Percentiles rank a stretch among this genome's conserved stretches.
These are phyloP conservation scores for Lenwebbia sp. DNA, from an alignment of 345 rosid species.

Conservation along the genomic window DNA sequence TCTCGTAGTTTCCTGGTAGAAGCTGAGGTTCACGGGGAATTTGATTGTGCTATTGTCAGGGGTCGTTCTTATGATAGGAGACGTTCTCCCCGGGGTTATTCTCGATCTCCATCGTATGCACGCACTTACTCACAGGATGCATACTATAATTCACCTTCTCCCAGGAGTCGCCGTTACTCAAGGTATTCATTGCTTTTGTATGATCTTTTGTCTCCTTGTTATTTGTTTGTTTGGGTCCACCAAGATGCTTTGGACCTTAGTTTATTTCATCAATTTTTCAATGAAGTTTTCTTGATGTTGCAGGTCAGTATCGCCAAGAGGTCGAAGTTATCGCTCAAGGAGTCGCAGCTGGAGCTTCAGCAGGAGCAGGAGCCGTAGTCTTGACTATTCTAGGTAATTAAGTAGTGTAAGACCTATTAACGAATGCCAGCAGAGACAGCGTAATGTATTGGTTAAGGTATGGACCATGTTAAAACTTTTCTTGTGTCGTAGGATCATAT, in stretches of 20 bases:
- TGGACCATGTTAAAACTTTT: neutral
- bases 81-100: slow-evolving; percentile 36
- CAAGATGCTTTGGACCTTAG: neutral
- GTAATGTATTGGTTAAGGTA: neutral
- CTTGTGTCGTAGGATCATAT: neutral
- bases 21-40: neutral
- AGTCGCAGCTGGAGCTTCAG: slow-evolving; percentile 32
- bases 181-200: slow-evolving; percentile 12
- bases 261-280: neutral
- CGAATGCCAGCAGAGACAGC: neutral
- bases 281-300: neutral
- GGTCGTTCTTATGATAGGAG: slow-evolving; percentile 28
- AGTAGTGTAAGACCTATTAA: neutral
- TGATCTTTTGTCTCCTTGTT: no score
- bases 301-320: slow-evolving; percentile 65
- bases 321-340: slow-evolving; percentile 26
- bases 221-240: neutral
- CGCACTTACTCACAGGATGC: slow-evolving; percentile 42
- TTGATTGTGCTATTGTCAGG: slow-evolving; percentile 15
- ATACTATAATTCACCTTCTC: slow-evolving; percentile 27
- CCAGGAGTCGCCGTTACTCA: slow-evolving; percentile 19
- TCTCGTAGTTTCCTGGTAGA: neutral
- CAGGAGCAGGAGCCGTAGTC: slow-evolving; percentile 19
- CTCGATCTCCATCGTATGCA: slow-evolving; percentile 40
- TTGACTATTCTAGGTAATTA: neutral